Evolutionary conservation across 2,329 filamentous ascomycete species (phyloP).

Genomic region (Polychaeton citri): DNA sequence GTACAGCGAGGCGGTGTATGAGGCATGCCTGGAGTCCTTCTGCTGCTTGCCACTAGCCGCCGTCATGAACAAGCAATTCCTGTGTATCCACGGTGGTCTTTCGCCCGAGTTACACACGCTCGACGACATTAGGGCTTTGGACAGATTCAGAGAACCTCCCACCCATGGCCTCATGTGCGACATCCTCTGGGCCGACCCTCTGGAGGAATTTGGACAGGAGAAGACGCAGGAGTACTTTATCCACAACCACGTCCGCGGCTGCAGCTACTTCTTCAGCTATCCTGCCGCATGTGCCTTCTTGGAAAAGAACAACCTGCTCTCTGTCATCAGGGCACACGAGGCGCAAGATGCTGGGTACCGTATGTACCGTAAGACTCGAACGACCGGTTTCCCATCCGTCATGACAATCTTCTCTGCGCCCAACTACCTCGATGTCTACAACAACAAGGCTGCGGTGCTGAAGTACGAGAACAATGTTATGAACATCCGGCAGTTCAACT

Average conservation of each 20-base stretch:
- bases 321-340: conserved; percentile 93
- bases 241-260: conserved; percentile 96
- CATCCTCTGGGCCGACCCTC: conserved; percentile 94
- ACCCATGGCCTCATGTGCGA: conserved; percentile 99
- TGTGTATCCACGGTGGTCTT: conserved; percentile 93
- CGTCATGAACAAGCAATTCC: conserved; percentile 99
- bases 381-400: conserved; percentile 94
- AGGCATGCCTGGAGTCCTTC: conserved; percentile 97
- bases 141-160: conserved; percentile 92
- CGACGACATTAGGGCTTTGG: conserved; percentile 93
- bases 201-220: conserved; percentile 97
- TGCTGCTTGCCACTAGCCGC: conserved; percentile 85
- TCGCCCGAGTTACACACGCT: conserved; percentile 93
- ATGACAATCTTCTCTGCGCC: conserved; percentile 99
- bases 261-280: conserved; percentile 99
- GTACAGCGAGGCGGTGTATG: conserved; percentile 90
- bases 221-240: conserved; percentile 96
- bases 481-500: conserved; percentile 99
- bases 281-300: conserved; percentile 92
- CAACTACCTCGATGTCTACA: conserved; percentile 98
- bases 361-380: conserved; percentile 98
- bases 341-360: conserved; percentile 96
- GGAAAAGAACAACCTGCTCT: conserved; percentile 97
- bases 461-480: conserved; percentile 99
- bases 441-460: conserved; percentile 97